These are phyloP conservation scores for Mycena galopus DNA, from an alignment of 768 basidiomycete species.

Conservation along the genomic window DNA sequence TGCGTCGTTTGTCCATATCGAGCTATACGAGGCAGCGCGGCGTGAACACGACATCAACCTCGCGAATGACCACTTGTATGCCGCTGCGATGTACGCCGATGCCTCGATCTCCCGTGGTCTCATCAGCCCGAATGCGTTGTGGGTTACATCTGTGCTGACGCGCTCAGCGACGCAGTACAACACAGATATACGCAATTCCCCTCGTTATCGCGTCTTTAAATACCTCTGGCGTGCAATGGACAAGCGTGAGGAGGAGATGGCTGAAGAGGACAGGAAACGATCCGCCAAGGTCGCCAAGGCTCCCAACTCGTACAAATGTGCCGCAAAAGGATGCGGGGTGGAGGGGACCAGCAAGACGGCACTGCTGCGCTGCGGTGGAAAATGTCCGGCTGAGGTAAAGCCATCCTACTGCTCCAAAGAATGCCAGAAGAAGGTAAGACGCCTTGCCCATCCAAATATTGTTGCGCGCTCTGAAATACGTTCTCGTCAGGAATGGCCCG, in stretches of 20 bases:
- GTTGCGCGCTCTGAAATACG: constrained; percentile 17
- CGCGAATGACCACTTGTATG: constrained; percentile 21
- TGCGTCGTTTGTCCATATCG: constrained; percentile 12
- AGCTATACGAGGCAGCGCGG: constrained; percentile 15
- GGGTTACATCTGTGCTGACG: constrained; percentile 6
- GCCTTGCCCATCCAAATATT: constrained; percentile 4
- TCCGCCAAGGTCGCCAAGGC: constrained; percentile 16
- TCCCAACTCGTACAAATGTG: constrained; percentile 20
- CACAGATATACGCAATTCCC: constrained; percentile 16
- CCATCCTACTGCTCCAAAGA: constrained; percentile 23
- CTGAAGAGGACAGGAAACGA: constrained; percentile 18
- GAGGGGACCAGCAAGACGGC: constrained; percentile 18
- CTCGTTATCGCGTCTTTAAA: constrained; percentile 19
- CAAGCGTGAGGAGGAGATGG: constrained; percentile 22
- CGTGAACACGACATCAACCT: background rate
- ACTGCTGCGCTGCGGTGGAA: constrained; percentile 20
- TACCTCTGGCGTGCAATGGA: constrained; percentile 16
- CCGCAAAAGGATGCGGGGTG: constrained; percentile 17
- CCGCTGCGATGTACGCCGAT: constrained; percentile 20
- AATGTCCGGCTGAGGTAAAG: constrained; percentile 12
- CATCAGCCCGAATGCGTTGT: constrained; percentile 11
- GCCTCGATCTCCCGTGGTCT: constrained; percentile 19
- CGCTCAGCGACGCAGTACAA: constrained; percentile 21
- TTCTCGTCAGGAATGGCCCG: constrained; percentile 15
- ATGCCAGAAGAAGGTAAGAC: constrained; percentile 23